Conservation (phyloP, 2,329 filamentous ascomycete species). For the Delphinella strobiligena region DNA sequence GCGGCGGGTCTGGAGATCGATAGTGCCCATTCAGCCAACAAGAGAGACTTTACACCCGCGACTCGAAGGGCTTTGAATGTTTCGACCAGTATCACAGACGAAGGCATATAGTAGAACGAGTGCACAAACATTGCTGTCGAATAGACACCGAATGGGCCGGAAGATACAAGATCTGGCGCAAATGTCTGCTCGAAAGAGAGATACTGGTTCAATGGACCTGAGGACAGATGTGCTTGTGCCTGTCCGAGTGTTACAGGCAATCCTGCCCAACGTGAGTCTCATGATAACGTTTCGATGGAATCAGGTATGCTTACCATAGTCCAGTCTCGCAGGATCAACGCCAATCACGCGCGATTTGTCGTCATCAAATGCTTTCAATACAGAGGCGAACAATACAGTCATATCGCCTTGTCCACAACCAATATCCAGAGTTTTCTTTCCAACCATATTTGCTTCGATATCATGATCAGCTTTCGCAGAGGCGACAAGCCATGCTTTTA, state of each 20-base stretch:
- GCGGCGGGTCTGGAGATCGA: slow-evolving; percentile 26
- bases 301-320: too few relatives aligned
- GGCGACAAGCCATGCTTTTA: not conserved
- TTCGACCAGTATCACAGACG: slow-evolving; percentile 21
- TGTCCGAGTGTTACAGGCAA: slow-evolving; percentile 38
- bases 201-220: slow-evolving; percentile 26
- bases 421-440: slow-evolving; percentile 34
- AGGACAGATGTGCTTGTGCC: slow-evolving; percentile 34
- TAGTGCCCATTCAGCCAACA: slow-evolving; percentile 37
- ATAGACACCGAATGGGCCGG: slow-evolving; percentile 17
- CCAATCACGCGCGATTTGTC: slow-evolving; percentile 29
- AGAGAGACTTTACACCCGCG: slow-evolving; percentile 24
- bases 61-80: slow-evolving; percentile 26
- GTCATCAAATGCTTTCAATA: slow-evolving; percentile 30
- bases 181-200: slow-evolving; percentile 33
- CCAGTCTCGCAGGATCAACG: slow-evolving; percentile 38
- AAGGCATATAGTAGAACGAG: slow-evolving; percentile 43
- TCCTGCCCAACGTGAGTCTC: slow-evolving; percentile 17
- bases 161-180: slow-evolving; percentile 25
- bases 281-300: slow-evolving; percentile 8
- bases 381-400: slow-evolving; percentile 41
- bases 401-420: slow-evolving; percentile 50
- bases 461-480: not conserved
- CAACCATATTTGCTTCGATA: not conserved
- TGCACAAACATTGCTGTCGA: slow-evolving; percentile 39